Conservation (phyloP, 2,329 filamentous ascomycete genomes). For the Fusarium sp. region DNA sequence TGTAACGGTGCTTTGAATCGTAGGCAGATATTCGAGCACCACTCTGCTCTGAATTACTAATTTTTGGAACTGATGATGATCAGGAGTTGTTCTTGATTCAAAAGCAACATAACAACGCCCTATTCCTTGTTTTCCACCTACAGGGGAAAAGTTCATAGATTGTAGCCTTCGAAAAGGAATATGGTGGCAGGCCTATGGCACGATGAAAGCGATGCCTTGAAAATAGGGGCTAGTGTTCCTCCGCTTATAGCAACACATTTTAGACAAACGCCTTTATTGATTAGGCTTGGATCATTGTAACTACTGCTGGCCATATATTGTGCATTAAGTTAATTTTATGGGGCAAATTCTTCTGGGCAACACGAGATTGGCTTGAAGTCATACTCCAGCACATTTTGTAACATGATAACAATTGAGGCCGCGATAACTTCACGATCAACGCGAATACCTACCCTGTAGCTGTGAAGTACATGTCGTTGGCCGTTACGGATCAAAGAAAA, state of each 20-base stretch:
- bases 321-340: fast-evolving
- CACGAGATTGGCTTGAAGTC: not conserved
- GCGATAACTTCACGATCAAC: not conserved
- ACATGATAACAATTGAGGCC: not conserved
- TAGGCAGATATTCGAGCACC: not conserved
- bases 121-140: not conserved
- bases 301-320: too few relatives aligned
- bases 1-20: not conserved
- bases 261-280: too few relatives aligned
- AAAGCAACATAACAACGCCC: not conserved
- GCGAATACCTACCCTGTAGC: conserved; percentile 9
- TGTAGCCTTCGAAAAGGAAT: too few relatives aligned
- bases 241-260: too few relatives aligned
- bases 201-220: too few relatives aligned
- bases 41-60: not conserved
- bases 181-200: too few relatives aligned
- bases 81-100: not conserved
- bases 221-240: too few relatives aligned
- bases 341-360: not conserved
- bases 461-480: fast-evolving
- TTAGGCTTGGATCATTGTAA: fast-evolving
- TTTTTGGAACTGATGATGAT: fast-evolving
- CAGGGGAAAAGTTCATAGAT: too few relatives aligned
- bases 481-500: conserved; percentile 12
- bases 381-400: not conserved